Evolutionary conservation across 768 basidiomycete genomes (phyloP).

Genomic region (Phylloporus arenicola): DNA sequence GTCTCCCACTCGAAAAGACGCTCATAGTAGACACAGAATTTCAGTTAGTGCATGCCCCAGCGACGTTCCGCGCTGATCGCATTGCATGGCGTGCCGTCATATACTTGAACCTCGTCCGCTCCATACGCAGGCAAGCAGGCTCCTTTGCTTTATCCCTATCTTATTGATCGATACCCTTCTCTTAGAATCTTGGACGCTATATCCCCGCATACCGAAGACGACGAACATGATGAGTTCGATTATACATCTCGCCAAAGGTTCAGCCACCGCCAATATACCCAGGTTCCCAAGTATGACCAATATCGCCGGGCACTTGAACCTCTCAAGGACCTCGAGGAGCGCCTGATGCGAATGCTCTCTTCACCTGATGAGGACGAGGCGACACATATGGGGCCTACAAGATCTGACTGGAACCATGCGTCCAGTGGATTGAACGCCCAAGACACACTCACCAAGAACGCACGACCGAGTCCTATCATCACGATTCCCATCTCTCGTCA

Average conservation of each 20-base stretch:
- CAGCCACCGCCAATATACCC: constrained; percentile 39
- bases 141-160: background rate
- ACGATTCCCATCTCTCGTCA: constrained; percentile 26
- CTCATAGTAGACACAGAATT: constrained; percentile 53
- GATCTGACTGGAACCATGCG: constrained; percentile 36
- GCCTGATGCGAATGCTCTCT: constrained; percentile 60
- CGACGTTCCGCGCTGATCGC: constrained; percentile 72
- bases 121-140: constrained; percentile 58
- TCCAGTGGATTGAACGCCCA: constrained; percentile 11
- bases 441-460: constrained; percentile 27
- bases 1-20: constrained; percentile 3
- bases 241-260: constrained; percentile 44
- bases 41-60: constrained; percentile 73
- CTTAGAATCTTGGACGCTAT: constrained; percentile 69
- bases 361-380: constrained; percentile 64
- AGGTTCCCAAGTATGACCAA: constrained; percentile 53
- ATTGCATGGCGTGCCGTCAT: constrained; percentile 85
- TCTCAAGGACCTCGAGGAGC: constrained; percentile 63
- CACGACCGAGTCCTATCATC: constrained; percentile 40
- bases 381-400: constrained; percentile 45
- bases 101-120: constrained; percentile 82
- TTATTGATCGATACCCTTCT: constrained; percentile 1
- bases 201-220: constrained; percentile 54
- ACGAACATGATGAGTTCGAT: constrained; percentile 54
- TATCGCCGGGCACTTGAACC: constrained; percentile 64